Conservation (phyloP, 768 basidiomycete species). For the Daedalea quercina region DNA sequence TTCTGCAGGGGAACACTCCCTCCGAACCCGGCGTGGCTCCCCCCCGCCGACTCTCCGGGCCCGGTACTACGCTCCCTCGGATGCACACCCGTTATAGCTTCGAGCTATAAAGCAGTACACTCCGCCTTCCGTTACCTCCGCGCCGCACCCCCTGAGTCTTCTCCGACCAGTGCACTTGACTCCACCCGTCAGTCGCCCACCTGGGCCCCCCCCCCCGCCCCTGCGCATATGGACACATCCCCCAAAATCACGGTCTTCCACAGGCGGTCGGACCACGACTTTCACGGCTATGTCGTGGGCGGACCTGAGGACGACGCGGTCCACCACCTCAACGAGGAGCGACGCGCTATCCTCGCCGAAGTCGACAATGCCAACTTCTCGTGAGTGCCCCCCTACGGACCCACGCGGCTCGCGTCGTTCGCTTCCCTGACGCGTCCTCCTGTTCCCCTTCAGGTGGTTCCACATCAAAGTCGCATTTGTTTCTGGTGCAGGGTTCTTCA, state of each 20-base stretch:
- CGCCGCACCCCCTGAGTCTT: neutral
- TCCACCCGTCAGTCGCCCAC: neutral
- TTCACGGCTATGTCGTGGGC: neutral
- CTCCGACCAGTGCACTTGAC: neutral
- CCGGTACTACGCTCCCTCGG: too few relatives aligned
- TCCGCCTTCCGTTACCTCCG: neutral
- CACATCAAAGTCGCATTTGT: constrained; percentile 40
- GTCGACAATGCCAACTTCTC: constrained; percentile 45
- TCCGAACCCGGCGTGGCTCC: too few relatives aligned
- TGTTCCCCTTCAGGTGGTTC: constrained; percentile 32
- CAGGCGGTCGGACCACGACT: neutral
- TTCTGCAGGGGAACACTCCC: too few relatives aligned
- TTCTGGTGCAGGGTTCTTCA: constrained; percentile 27
- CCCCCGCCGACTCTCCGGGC: too few relatives aligned
- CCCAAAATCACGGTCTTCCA: neutral
- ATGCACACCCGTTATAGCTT: neutral
- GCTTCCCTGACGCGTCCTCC: neutral
- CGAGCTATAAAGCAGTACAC: neutral
- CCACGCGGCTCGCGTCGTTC: neutral
- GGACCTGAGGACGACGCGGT: neutral
- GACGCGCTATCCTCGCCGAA: constrained; percentile 41
- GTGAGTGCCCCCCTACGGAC: constrained; percentile 18
- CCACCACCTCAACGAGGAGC: constrained; percentile 25
- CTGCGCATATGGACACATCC: neutral
- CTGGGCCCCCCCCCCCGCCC: neutral